phyloP scores from a whole-genome alignment of 208 protist species.

The Tetramitus jugosus region DNA sequence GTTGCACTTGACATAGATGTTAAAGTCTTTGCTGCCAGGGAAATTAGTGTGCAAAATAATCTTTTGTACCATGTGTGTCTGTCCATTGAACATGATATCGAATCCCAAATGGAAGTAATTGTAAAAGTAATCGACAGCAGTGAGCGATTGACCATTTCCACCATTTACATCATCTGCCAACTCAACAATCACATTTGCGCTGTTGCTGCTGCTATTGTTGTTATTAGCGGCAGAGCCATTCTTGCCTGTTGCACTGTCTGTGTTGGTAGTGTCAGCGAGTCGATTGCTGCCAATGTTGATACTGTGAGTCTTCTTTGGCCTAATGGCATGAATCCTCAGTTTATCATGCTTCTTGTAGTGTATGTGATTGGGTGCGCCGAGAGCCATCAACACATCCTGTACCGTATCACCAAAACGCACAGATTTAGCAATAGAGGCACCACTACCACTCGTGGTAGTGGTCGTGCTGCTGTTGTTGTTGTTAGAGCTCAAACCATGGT shows the following conservation, averaged over 20 bases:
- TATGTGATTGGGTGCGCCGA: slow-evolving; percentile 44
- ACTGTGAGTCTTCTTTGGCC: slow-evolving; percentile 15
- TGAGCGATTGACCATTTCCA: slow-evolving; percentile 27
- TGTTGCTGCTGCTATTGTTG: too few species aligned
- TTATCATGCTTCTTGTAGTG: slow-evolving; percentile 52
- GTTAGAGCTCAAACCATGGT: too few species aligned
- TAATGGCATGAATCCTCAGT: slow-evolving; percentile 50
- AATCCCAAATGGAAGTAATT: slow-evolving; percentile 62
- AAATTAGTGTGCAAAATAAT: slow-evolving; percentile 64
- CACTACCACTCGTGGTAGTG: too few species aligned
- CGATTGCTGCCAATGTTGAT: too few species aligned
- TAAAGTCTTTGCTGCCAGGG: slow-evolving; percentile 58
- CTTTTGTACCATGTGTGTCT: slow-evolving; percentile 53
- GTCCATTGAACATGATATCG: slow-evolving; percentile 57
- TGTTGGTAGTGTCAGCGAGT: background rate
- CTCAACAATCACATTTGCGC: too few species aligned
- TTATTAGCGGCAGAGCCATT: too few species aligned
- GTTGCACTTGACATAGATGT: slow-evolving; percentile 39
- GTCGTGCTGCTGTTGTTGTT: too few species aligned
- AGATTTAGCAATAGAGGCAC: too few species aligned
- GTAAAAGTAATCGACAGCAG: slow-evolving; percentile 61
- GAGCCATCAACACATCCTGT: slow-evolving; percentile 48
- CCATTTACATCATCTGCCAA: background rate
- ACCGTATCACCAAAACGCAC: slow-evolving; percentile 40
- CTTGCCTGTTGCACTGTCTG: too few species aligned